Percentiles rank a stretch among this genome's conserved stretches.
Conservation (phyloP, 2,329 filamentous ascomycete genomes). For the Ophiognomonia clavigignenti-juglandacearum region DNA sequence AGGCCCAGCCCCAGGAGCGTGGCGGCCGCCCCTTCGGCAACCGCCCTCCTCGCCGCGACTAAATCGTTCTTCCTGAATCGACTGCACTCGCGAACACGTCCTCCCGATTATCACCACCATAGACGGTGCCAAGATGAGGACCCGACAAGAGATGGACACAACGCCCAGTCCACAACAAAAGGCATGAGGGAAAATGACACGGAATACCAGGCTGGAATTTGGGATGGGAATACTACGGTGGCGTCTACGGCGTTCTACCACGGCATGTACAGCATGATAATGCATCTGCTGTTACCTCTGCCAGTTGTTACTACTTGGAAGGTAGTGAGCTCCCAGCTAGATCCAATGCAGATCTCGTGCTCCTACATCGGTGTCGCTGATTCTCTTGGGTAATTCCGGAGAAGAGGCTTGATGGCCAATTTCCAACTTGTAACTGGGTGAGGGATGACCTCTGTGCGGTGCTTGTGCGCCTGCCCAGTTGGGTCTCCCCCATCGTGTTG, state of each 20-base stretch:
- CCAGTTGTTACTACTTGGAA: conserved; percentile 36
- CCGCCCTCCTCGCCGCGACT: conserved; percentile 41
- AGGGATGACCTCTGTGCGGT: conserved; percentile 1
- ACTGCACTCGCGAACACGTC: too few species aligned
- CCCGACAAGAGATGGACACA: conserved; percentile 12
- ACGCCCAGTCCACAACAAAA: too few species aligned
- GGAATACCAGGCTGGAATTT: conserved; percentile 21
- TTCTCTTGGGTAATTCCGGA: conserved; percentile 52
- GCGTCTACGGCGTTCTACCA: conserved; percentile 40
- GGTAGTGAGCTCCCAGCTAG: conserved; percentile 53
- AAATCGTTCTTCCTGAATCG: conserved; percentile 25
- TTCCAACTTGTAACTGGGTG: conserved; percentile 23
- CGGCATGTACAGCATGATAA: conserved; percentile 9
- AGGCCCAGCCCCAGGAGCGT: conserved; percentile 82
- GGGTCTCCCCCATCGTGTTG: background rate
- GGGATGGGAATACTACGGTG: conserved; percentile 39
- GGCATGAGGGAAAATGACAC: conserved; percentile 28
- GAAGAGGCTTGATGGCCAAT: conserved; percentile 96
- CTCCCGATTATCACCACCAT: too few species aligned
- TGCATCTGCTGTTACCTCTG: conserved; percentile 8
- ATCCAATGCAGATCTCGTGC: conserved; percentile 56
- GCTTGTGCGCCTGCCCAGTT: background rate
- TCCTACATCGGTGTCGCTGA: conserved; percentile 84
- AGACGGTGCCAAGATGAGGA: background rate
- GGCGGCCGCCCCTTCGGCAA: conserved; percentile 44